These are phyloP conservation scores for Cyclocybe cylindracea DNA, from an alignment of 768 basidiomycete genomes.

Conservation along the genomic window DNA sequence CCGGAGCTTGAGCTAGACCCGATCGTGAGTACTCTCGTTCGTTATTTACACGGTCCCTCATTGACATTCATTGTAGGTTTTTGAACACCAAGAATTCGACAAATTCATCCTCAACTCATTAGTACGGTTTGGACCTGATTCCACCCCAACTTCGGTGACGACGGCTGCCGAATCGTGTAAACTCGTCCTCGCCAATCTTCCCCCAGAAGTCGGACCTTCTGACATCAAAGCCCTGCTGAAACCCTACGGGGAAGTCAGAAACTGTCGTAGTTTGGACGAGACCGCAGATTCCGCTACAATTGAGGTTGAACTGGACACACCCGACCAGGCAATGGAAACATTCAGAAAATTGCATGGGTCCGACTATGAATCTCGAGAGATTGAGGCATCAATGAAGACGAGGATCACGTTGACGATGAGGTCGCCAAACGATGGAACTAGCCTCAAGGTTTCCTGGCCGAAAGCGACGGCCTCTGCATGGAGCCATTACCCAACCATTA, in stretches of 20 bases:
- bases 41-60: not conserved
- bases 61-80: conserved; percentile 8
- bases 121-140: conserved; percentile 34
- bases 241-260: conserved; percentile 28
- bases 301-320: conserved; percentile 30
- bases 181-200: conserved; percentile 43
- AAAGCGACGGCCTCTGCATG: conserved; percentile 44
- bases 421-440: conserved; percentile 10
- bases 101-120: conserved; percentile 28
- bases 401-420: conserved; percentile 12
- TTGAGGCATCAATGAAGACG: conserved; percentile 30
- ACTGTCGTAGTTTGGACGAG: conserved; percentile 20
- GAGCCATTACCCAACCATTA: conserved; percentile 44
- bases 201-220: conserved; percentile 24
- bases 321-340: conserved; percentile 31
- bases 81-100: conserved; percentile 19
- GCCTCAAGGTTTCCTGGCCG: conserved; percentile 45
- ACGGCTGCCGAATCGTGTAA: conserved; percentile 40
- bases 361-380: conserved; percentile 17
- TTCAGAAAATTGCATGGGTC: conserved; percentile 33
- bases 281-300: conserved; percentile 15
- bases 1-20: conserved; percentile 6
- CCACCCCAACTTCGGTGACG: conserved; percentile 27
- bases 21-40: not conserved
- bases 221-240: conserved; percentile 33